Percentiles rank a stretch among this genome's conserved stretches.
Conservation (phyloP, 345 rosid species). For the Acer negundo region DNA sequence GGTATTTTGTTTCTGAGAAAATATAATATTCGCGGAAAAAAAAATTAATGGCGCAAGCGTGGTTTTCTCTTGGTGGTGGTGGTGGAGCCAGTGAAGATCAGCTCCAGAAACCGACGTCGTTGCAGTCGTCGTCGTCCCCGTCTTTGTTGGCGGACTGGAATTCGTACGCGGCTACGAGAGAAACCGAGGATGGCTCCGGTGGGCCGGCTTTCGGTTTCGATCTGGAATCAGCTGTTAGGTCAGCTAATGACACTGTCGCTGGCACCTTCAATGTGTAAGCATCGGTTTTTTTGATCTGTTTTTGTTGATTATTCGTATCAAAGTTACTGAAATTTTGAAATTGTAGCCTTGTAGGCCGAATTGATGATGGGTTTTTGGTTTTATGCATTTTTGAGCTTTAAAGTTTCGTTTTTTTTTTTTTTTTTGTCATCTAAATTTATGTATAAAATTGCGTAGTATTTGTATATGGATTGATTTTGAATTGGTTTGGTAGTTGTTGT, state of each 20-base stretch:
- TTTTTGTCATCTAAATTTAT: neutral
- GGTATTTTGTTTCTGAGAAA: neutral
- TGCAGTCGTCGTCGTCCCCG: slow-evolving; percentile 29
- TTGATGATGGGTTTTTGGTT: neutral
- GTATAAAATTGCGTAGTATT: neutral
- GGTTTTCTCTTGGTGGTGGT: slow-evolving; percentile 53
- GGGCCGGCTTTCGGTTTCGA: slow-evolving; percentile 59
- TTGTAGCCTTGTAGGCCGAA: no score
- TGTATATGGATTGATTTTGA: neutral
- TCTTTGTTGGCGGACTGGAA: slow-evolving; percentile 85
- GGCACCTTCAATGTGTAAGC: slow-evolving; percentile 84
- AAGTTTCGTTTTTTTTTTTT: neutral
- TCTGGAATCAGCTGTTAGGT: slow-evolving; percentile 80
- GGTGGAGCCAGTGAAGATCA: slow-evolving; percentile 28
- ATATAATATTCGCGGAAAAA: neutral
- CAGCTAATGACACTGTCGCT: slow-evolving; percentile 73
- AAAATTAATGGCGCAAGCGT: slow-evolving; percentile 50
- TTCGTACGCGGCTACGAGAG: slow-evolving; percentile 66
- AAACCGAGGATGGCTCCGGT: slow-evolving; percentile 40
- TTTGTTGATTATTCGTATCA: neutral
- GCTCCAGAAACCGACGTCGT: slow-evolving; percentile 40
- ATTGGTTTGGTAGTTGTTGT: neutral
- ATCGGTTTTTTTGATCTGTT: neutral
- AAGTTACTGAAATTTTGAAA: neutral
- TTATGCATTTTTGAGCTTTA: neutral